Evolutionary conservation across 768 basidiomycete genomes (phyloP), one percentile per base, ranked within the genome.

Genomic region (Boletellus ananas): DNA sequence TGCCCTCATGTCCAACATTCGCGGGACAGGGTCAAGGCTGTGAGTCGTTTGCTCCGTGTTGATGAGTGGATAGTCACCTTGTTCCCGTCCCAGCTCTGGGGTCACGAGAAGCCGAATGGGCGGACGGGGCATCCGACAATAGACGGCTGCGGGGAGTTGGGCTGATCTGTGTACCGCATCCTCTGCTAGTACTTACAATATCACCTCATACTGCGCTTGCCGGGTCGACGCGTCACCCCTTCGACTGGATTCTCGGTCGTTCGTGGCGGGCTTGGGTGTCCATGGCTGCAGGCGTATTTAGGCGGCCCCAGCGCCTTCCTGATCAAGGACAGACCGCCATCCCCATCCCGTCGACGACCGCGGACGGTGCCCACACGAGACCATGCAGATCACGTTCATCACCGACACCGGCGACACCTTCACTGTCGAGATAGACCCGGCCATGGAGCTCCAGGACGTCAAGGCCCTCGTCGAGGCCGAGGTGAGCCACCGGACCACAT

Each of bases 381-480:
- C 56, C 54, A 91, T 90, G 88, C 72, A 80, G 58, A 68, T 90
- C 48, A 89, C 87, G 2, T 87, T 90, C 62, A 69, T 82, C 38
- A 87, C 74, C 43, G 87, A 90, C 55, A 54, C 78, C 18, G 87
- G 87, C 8, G 74, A 83, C 49, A 72, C 76, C 1, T 88, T 79
- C 58, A 61, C 70, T 35, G 72, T 95, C 44, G 94, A 97, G 63
- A 90, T 96, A 58, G 91, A 94, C 70, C 79, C 90, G 1, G 79
- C 77, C 46, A 94, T 97, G 89, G 84, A 90, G 67, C 79, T 98
- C 25, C 89, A 91, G 74, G 88, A 94, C 66, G 84, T 97, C 34
- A 87, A 87, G 79, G 95, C 91, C 12, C 74, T 97, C 47, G 76
- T 96, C n/a, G 93, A 96, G 70, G 94, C 87, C 0, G 94, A 97